Base-by-base conservation (phyloP, 23 red algal genomes). In the Cyanidiococcus yangmingshanensis region DNA sequence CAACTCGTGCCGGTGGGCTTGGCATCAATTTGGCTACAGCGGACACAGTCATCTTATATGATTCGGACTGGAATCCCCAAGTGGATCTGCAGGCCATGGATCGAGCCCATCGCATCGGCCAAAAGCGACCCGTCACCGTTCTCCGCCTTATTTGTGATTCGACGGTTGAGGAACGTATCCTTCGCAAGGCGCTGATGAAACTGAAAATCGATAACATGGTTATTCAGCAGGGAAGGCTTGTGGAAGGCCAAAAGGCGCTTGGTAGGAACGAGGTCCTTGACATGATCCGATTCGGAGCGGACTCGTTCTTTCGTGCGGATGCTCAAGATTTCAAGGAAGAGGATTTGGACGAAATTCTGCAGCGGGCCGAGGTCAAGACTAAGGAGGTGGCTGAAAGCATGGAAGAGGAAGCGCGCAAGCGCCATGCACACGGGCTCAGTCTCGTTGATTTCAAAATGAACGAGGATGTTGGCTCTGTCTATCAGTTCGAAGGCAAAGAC, bases 81-180 rank as follows among this genome's bases (percentile, higher is more conserved):
- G 86, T 90, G 38, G 94, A 98, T 80, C 74, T 98, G 34, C 94
- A 98, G 83, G 94, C 94, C 16, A 98, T 98, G 94, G 94, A 98
- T 82, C 81, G 94, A 3, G 94, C 94, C 2, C 94, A 98, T 40
- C 89, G 94, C 58, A 98, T 98, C 37, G 94, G 94, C 33, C 94
- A 98, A 74, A 83, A 83, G 59, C 90, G 75, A 76, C 87, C 87
- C 37, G 94, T 98, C 58, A 98, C 84, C 71, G 94, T 98, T 26
- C 86, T 87, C 57, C 94, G 94, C 26, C 81, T 98, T 2, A 89
- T 98, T 37, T 88, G 84, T 0, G 88, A 91, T 79, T 83, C 83
- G 27, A 86, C 88, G 24, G 88, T 98, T 1, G 94, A 98, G 68
- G 94, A 98, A 67, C 86, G 94, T 45, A 89, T 98, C 68, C 83